Conservation (phyloP, 768 basidiomycete species). For the Exidia glandulosa region DNA sequence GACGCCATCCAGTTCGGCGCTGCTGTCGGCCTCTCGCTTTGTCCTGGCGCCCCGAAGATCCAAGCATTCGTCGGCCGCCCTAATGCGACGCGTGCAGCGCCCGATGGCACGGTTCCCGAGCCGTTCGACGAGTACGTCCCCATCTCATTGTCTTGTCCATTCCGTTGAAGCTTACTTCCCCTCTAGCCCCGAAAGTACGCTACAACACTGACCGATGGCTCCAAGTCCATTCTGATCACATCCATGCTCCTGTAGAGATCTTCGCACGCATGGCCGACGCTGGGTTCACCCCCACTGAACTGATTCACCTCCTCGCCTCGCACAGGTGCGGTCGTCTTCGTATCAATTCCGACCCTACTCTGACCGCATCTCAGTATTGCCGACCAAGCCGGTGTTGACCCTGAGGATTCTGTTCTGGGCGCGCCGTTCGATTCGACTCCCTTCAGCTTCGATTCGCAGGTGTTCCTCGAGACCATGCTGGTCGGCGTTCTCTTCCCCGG, state of each 20-base stretch:
- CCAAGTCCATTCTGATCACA: conserved; percentile 12
- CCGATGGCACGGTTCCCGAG: conserved; percentile 12
- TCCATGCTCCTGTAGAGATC: conserved; percentile 14
- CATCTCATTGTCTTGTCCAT: too few relatives aligned
- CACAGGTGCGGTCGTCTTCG: conserved; percentile 11
- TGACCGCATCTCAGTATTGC: not conserved
- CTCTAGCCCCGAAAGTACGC: too few relatives aligned
- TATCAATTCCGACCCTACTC: not conserved
- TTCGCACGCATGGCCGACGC: conserved; percentile 11
- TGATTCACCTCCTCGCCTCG: conserved; percentile 12
- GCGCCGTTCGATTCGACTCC: conserved; percentile 39
- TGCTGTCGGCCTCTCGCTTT: conserved; percentile 32
- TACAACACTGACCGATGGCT: too few relatives aligned
- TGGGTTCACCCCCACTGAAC: conserved; percentile 11
- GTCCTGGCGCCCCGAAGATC: conserved; percentile 33
- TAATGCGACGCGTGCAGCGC: conserved; percentile 9
- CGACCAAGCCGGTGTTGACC: not conserved
- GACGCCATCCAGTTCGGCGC: conserved; percentile 34
- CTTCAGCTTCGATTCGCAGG: conserved; percentile 31
- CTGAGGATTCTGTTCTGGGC: conserved; percentile 11
- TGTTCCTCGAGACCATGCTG: conserved; percentile 24
- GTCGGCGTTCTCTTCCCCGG: conserved; percentile 22
- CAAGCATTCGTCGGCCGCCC: conserved; percentile 26
- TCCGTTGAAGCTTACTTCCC: too few relatives aligned
- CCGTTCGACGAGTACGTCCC: conserved; percentile 9